Conservation (phyloP, 1,139 yeast species). For the Nakaseomyces kungkrabaensis region DNA sequence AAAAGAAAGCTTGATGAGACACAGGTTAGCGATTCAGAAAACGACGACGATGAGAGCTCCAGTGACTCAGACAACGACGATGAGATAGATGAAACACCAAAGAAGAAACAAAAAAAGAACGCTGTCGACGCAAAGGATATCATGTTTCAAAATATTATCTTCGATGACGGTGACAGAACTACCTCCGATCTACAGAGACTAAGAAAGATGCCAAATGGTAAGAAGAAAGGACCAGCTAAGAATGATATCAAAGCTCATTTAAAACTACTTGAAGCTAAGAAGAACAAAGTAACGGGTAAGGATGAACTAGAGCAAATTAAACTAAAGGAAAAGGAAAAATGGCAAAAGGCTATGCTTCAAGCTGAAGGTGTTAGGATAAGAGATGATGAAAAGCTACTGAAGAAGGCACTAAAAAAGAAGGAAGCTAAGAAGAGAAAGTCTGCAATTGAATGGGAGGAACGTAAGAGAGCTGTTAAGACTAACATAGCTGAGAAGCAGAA, state of each 20-base stretch:
- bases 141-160: conserved; percentile 72
- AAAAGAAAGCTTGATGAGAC: conserved; percentile 34
- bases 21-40: conserved; percentile 34
- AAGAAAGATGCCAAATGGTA: conserved; percentile 43
- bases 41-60: conserved; percentile 31
- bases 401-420: conserved; percentile 75
- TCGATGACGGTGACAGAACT: conserved; percentile 74
- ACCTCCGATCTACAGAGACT: conserved; percentile 62
- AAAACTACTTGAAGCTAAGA: conserved; percentile 62
- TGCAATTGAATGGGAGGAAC: conserved; percentile 78
- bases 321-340: conserved; percentile 61
- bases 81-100: conserved; percentile 31
- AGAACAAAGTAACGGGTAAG: conserved; percentile 48
- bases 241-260: conserved; percentile 81
- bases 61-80: conserved; percentile 36
- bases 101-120: conserved; percentile 33
- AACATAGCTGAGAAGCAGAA: conserved; percentile 66
- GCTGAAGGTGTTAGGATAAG: conserved; percentile 84
- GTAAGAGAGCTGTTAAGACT: conserved; percentile 68
- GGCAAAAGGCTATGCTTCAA: conserved; percentile 77
- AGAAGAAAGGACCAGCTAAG: conserved; percentile 72
- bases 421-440: conserved; percentile 73
- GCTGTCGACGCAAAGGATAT: conserved; percentile 36
- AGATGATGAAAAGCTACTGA: conserved; percentile 81
- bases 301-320: conserved; percentile 55